Evolutionary conservation across 2,329 filamentous ascomycete species (phyloP), one percentile per base, ranked within the genome.

Genomic region (Truncatella angustata): DNA sequence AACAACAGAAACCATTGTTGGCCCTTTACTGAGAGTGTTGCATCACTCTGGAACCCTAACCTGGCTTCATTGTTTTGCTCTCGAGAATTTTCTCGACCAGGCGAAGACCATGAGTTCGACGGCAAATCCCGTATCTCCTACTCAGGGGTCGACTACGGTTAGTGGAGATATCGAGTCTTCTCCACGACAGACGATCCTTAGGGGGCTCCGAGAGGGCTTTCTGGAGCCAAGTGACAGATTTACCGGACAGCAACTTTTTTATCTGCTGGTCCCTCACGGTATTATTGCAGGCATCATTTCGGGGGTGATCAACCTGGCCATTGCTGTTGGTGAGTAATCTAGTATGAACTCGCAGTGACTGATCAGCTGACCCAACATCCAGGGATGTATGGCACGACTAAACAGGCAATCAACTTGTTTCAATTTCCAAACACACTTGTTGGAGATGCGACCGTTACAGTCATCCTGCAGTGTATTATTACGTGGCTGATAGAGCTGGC

Each of bases 401-500:
- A 53, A 74, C 55, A 64, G 63, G 10, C 72, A 2, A 74, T 80
- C 54, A 70, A 72, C 14, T 67, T 81, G 42, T 81, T 76, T 59
- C 63, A 69, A 55, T 71, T 78, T 24, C 78, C 78, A 54, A 78
- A 77, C 57, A 80, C 78, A 1, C 66, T 82, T 2, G 71, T 76
- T 14, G 74, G 70, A 49, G 79, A 82, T 60, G 73, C 73, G 3
- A 73, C 69, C 34, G 67, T 81, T 36, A 81, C 78, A n/a, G 70
- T 79, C 53, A 67, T 81, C 55, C 49, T 80, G 47, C 78, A 81
- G 61, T 73, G 68, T 56, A 61, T 77, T 55, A 66, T 79, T 43
- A 81, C 78, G 20, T 82, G 78, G 78, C 64, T 78, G 47, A 65
- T 78, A 37, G 76, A 80, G 59, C 65, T 72, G 32, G 53, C 71